These are phyloP conservation scores for Hanseniaspora hatyaiensis DNA, from an alignment of 805 yeast genomes.

Conservation along the genomic window DNA sequence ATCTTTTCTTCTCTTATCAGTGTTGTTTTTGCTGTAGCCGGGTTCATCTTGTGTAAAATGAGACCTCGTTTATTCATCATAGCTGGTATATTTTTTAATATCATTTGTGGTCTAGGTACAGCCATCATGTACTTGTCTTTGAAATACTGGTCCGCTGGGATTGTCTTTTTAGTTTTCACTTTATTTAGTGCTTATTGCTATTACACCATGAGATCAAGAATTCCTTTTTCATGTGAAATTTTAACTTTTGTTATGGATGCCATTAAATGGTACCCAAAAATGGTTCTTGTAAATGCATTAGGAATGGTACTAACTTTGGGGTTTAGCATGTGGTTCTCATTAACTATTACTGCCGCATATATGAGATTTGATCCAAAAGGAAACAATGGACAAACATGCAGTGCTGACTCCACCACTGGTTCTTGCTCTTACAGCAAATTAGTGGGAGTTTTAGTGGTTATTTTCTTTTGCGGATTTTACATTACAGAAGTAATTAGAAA, in stretches of 20 bases:
- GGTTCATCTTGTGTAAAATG: conserved; percentile 50
- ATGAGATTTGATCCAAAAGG: conserved; percentile 58
- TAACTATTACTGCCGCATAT: conserved; percentile 62
- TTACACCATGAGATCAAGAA: conserved; percentile 58
- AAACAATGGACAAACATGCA: conserved; percentile 40
- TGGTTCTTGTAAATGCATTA: conserved; percentile 45
- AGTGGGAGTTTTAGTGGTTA: conserved; percentile 58
- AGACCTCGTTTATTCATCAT: conserved; percentile 58
- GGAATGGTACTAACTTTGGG: conserved; percentile 52
- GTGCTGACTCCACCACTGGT: conserved; percentile 33
- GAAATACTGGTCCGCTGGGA: conserved; percentile 67
- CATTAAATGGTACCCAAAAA: conserved; percentile 59
- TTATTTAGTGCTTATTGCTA: conserved; percentile 54
- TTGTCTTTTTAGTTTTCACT: conserved; percentile 59
- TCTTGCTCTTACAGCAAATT: conserved; percentile 48
- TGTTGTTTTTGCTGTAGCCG: conserved; percentile 43
- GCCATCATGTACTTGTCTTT: conserved; percentile 60
- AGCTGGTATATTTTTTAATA: conserved; percentile 54
- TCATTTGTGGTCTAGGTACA: conserved; percentile 60
- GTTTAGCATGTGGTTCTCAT: conserved; percentile 54
- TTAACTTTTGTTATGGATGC: conserved; percentile 66
- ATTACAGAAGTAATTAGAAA: conserved; percentile 74
- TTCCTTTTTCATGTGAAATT: conserved; percentile 63
- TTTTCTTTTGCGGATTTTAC: conserved; percentile 72
- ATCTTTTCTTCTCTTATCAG: conserved; percentile 53